Percentiles rank a stretch among this genome's conserved stretches.
These are phyloP conservation scores for Calonectria fujianensis DNA, from an alignment of 2,329 filamentous ascomycete genomes.

Conservation along the genomic window DNA sequence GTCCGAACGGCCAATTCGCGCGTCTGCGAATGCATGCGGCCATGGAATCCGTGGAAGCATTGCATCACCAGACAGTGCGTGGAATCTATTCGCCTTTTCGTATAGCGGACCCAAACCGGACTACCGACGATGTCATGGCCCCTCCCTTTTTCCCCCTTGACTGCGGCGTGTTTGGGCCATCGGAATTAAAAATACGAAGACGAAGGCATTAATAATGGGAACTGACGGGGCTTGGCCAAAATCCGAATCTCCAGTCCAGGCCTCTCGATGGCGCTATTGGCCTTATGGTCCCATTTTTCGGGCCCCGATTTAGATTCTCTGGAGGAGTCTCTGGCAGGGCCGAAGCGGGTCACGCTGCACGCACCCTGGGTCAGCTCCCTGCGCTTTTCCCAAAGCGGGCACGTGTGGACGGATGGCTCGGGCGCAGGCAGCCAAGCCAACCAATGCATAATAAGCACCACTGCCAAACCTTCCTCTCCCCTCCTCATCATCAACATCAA, in stretches of 20 bases:
- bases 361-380: constrained; percentile 5
- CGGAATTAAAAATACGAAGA: constrained; percentile 24
- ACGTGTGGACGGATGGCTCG: constrained; percentile 20
- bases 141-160: not conserved
- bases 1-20: not conserved
- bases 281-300: constrained; percentile 15
- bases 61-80: not conserved
- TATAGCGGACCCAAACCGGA: not conserved
- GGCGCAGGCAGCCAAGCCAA: constrained; percentile 20
- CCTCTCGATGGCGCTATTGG: constrained; percentile 9
- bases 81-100: not conserved
- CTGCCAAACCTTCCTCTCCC: constrained; percentile 16
- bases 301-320: constrained; percentile 15
- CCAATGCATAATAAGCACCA: constrained; percentile 24
- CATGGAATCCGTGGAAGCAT: not conserved
- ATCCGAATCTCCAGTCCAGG: constrained; percentile 19
- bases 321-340: not conserved
- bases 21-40: not conserved
- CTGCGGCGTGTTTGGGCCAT: constrained; percentile 2
- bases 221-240: constrained; percentile 5
- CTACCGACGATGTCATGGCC: not conserved
- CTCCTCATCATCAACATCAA: constrained; percentile 17
- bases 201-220: constrained; percentile 19
- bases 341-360: constrained; percentile 14
- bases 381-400: constrained; percentile 15